Evolutionary conservation across 352 stramenopile species (phyloP).

Genomic region (Globisporangium paroecandrum): DNA sequence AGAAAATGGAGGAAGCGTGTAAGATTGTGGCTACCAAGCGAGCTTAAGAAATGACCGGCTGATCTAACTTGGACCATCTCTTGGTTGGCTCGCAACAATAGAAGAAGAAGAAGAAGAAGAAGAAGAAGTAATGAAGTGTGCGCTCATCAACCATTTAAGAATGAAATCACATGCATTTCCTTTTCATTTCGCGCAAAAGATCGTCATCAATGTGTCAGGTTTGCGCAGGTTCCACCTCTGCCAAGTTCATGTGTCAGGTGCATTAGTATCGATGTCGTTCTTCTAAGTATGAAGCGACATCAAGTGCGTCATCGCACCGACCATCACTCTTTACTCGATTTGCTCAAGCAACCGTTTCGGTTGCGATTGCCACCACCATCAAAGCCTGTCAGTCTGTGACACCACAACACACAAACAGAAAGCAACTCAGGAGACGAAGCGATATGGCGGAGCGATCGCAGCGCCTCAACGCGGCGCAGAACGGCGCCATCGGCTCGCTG

Average conservation of each 20-base stretch:
- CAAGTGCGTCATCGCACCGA: neutral
- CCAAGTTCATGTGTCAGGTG: neutral
- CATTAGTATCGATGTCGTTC: neutral
- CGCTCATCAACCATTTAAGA: neutral
- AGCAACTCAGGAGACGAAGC: neutral
- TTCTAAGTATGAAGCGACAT: neutral
- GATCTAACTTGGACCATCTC: neutral
- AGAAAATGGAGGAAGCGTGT: constrained; percentile 64
- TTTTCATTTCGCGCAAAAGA: no score
- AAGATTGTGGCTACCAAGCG: constrained; percentile 23
- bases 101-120: neutral
- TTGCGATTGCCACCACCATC: neutral
- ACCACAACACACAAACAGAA: neutral
- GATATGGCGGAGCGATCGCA: constrained; percentile 38
- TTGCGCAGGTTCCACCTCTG: no score
- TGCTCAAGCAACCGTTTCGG: neutral
- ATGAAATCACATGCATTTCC: neutral
- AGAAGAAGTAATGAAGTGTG: neutral
- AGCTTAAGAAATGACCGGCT: neutral
- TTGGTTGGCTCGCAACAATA: neutral
- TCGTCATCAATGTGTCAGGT: no score
- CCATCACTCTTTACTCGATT: neutral
- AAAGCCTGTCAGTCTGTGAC: neutral
- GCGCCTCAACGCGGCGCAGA: constrained; percentile 65
- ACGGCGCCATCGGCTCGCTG: constrained; percentile 74